Evolutionary conservation across 331 rosid species (phyloP).

Genomic region (Malus hybrid): DNA sequence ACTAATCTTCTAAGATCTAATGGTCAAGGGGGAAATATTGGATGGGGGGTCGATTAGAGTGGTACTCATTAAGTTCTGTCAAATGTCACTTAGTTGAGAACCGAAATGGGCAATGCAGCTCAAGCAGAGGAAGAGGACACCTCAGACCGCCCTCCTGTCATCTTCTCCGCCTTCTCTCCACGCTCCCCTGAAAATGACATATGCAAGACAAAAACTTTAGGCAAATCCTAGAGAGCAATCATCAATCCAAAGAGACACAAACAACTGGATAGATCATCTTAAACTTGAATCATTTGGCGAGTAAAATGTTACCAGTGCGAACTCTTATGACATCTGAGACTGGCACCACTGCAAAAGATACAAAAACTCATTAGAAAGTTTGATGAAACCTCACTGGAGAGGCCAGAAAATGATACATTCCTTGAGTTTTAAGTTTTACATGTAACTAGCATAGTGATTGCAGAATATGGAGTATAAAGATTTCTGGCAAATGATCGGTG

Average conservation of each 20-base stretch:
- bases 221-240: background rate
- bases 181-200: constrained; percentile 65
- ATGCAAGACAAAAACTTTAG: background rate
- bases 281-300: background rate
- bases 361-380: constrained; percentile 4
- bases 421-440: background rate
- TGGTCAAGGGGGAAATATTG: background rate
- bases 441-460: background rate
- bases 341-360: constrained; percentile 64
- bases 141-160: constrained; percentile 64
- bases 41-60: background rate
- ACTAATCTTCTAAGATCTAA: background rate
- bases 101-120: constrained; percentile 17
- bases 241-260: background rate
- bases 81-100: background rate
- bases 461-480: background rate
- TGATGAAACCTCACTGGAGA: background rate
- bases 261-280: background rate
- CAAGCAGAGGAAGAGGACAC: background rate
- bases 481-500: background rate
- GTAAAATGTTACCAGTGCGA: constrained; percentile 66
- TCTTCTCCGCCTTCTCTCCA: constrained; percentile 73
- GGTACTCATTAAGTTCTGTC: background rate
- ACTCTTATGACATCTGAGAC: constrained; percentile 72
- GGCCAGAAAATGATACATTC: background rate